Conservation (phyloP, 2,329 filamentous ascomycete species). For the Pseudocercospora eumusae region DNA sequence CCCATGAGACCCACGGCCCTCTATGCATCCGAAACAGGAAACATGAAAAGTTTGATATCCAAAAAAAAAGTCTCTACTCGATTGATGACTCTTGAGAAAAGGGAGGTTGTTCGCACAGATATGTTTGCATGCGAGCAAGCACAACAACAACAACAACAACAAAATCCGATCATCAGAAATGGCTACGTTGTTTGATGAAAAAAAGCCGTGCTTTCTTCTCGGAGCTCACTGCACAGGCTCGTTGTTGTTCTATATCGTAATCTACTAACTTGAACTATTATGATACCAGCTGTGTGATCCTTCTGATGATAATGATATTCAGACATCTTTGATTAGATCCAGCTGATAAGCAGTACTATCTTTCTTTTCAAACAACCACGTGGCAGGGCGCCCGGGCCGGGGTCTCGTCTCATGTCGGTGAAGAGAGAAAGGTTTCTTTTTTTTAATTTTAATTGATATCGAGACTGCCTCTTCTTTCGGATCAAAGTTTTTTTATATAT, state of each 20-base stretch:
- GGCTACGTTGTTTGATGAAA: neutral
- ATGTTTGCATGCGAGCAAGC: neutral
- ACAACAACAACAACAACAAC: too few species aligned
- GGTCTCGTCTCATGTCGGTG: too few species aligned
- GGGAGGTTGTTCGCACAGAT: neutral
- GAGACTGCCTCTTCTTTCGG: too few species aligned
- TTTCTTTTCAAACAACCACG: neutral
- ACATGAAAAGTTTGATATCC: conserved; percentile 7
- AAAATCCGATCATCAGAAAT: too few species aligned
- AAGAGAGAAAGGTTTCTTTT: too few species aligned
- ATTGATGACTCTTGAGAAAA: neutral
- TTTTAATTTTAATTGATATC: too few species aligned
- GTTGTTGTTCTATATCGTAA: neutral
- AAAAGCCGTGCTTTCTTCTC: neutral
- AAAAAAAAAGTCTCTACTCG: neutral
- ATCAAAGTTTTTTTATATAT: too few species aligned
- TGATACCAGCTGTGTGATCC: neutral
- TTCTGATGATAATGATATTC: neutral
- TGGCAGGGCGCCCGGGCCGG: neutral
- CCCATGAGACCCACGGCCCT: conserved; percentile 8
- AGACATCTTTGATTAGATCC: neutral
- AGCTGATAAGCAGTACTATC: neutral
- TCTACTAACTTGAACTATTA: too few species aligned
- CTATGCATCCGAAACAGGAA: neutral
- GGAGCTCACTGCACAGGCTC: neutral